Percentiles rank a stretch among this genome's conserved stretches.
phyloP scores from a whole-genome alignment of 768 basidiomycete genomes.

The Amanita subjunquillea region DNA sequence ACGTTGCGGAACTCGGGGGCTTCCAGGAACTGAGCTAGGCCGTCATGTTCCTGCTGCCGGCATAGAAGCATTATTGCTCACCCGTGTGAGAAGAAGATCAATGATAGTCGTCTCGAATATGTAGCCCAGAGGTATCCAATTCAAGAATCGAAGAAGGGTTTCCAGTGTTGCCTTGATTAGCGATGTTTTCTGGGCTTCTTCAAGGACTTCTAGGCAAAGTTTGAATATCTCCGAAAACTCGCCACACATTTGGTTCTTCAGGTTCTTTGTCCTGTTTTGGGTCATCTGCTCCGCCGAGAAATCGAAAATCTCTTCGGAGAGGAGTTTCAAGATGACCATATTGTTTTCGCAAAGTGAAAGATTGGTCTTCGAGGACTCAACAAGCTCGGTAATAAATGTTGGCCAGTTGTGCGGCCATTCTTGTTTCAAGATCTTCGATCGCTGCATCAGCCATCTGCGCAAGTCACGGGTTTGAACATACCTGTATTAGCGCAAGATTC shows the following conservation, averaged over 20 bases:
- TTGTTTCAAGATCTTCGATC: conserved; percentile 88
- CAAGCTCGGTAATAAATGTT: conserved; percentile 92
- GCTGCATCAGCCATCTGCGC: neutral
- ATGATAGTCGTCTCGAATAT: conserved; percentile 98
- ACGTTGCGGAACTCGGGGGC: conserved; percentile 95
- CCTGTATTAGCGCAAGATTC: conserved; percentile 92
- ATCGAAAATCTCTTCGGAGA: conserved; percentile 99
- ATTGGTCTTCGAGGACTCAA: conserved; percentile 94
- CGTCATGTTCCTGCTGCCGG: conserved; percentile 8
- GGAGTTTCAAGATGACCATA: conserved; percentile 93
- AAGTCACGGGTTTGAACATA: conserved; percentile 16
- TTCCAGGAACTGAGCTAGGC: conserved; percentile 75
- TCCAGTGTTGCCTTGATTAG: conserved; percentile 92
- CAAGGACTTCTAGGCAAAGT: conserved; percentile 91
- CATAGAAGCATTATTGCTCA: conserved; percentile 30
- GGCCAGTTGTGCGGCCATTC: conserved; percentile 99
- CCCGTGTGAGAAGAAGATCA: conserved; percentile 83
- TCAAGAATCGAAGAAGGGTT: conserved; percentile 89
- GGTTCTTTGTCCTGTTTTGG: conserved; percentile 90
- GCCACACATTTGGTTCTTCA: conserved; percentile 97
- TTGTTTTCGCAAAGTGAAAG: conserved; percentile 98
- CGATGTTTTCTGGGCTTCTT: conserved; percentile 93
- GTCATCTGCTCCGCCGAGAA: conserved; percentile 99
- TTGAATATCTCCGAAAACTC: conserved; percentile 98
- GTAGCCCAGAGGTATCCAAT: conserved; percentile 98